Percentiles rank a stretch among this genome's conserved stretches.
Conservation (phyloP, 208 protist species). For the Leishmania arabica region DNA sequence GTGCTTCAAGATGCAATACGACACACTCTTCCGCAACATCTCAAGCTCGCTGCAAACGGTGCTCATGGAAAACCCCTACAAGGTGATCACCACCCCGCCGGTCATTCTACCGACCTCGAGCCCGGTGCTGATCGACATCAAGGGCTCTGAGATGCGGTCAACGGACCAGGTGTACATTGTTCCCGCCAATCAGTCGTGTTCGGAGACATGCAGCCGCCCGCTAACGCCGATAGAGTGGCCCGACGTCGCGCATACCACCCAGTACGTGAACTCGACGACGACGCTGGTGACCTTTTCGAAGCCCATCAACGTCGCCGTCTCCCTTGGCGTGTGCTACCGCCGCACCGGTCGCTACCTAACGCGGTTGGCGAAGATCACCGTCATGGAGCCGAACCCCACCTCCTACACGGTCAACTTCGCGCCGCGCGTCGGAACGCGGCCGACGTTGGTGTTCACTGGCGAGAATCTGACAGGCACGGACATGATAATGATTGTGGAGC, state of each 20-base stretch:
- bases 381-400: conserved; percentile 70
- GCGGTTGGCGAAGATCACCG: conserved; percentile 47
- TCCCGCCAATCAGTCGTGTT: conserved; percentile 44
- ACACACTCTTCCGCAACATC: conserved; percentile 52
- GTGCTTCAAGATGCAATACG: conserved; percentile 72
- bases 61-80: conserved; percentile 49
- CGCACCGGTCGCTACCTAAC: conserved; percentile 55
- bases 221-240: conserved; percentile 54
- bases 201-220: conserved; percentile 64
- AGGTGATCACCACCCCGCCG: conserved; percentile 45
- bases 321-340: conserved; percentile 83
- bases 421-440: conserved; percentile 77
- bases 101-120: conserved; percentile 53
- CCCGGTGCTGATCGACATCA: conserved; percentile 51
- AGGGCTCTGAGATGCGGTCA: conserved; percentile 43
- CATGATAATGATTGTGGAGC: conserved; percentile 60
- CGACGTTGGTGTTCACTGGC: conserved; percentile 77
- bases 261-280: conserved; percentile 46
- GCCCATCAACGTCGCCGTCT: conserved; percentile 39
- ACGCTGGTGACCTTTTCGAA: conserved; percentile 47
- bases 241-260: conserved; percentile 40
- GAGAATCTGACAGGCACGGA: conserved; percentile 51
- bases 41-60: conserved; percentile 29
- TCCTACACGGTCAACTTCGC: conserved; percentile 73
- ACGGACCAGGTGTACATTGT: conserved; percentile 75